Conservation (phyloP, 129 eudicot genomes). For the Pulicaria dysenterica region DNA sequence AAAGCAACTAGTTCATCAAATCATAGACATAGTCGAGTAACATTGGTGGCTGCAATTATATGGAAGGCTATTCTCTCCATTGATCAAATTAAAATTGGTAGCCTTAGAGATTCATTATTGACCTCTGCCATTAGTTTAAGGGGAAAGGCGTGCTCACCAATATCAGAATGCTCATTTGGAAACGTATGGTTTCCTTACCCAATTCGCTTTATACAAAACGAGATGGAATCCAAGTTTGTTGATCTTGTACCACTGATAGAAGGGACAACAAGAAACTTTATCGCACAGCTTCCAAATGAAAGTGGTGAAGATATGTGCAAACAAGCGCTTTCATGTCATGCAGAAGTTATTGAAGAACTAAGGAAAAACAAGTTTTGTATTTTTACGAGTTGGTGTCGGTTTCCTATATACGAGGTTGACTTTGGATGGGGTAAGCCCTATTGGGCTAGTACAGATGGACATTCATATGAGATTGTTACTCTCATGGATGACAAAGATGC, state of each 20-base stretch:
- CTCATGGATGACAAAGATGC: constrained; percentile 37
- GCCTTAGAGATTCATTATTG: constrained; percentile 18
- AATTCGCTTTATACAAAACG: constrained; percentile 16
- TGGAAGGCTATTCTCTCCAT: constrained; percentile 31
- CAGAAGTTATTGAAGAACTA: constrained; percentile 26
- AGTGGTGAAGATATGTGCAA: constrained; percentile 33
- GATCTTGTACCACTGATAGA: constrained; percentile 29
- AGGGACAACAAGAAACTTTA: constrained; percentile 28
- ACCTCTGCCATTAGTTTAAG: constrained; percentile 34
- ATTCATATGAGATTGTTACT: neutral
- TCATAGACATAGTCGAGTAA: constrained; percentile 29
- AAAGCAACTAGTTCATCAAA: neutral
- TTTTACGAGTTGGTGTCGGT: constrained; percentile 38
- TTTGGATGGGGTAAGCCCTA: constrained; percentile 44
- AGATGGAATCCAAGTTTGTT: neutral
- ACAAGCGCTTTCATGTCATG: constrained; percentile 16
- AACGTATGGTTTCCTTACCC: constrained; percentile 31
- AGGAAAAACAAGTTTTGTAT: constrained; percentile 28
- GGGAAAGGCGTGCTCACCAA: constrained; percentile 20
- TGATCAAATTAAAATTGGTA: constrained; percentile 26
- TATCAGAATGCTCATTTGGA: constrained; percentile 32
- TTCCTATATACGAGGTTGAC: constrained; percentile 34
- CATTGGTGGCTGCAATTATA: constrained; percentile 32
- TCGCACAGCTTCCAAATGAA: constrained; percentile 8
- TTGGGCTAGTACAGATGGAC: constrained; percentile 20